Evolutionary conservation across 495 filamentous ascomycete genomes (phyloP).

Genomic region (Gamarada debralockiae): DNA sequence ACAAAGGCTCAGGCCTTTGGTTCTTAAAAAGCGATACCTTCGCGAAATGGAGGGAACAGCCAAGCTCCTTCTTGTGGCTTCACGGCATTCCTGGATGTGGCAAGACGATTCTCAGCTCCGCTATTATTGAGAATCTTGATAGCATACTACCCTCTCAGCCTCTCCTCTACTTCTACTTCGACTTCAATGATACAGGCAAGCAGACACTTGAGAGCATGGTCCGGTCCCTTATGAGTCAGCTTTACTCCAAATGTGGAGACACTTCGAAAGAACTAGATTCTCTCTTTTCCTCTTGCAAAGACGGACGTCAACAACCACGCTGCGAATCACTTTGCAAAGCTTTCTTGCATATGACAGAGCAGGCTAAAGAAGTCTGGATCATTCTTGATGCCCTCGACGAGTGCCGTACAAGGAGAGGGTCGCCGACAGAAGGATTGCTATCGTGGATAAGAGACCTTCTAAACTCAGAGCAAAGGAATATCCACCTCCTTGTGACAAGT

Average conservation of each 20-base stretch:
- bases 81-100: conserved; percentile 36
- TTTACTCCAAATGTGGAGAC: conserved; percentile 1
- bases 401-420: too few species aligned
- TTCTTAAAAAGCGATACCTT: conserved; percentile 25
- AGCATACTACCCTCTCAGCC: too few species aligned
- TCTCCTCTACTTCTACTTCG: conserved; percentile 36
- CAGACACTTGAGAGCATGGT: conserved; percentile 11
- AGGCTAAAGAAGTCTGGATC: conserved; percentile 15
- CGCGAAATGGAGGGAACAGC: conserved; percentile 20
- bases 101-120: conserved; percentile 33
- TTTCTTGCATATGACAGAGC: conserved; percentile 16
- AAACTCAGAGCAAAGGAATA: too few species aligned
- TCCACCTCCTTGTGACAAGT: conserved; percentile 15
- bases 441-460: too few species aligned
- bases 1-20: conserved; percentile 28
- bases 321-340: conserved; percentile 8
- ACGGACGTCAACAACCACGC: conserved; percentile 12
- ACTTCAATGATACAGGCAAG: conserved; percentile 27
- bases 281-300: conserved; percentile 10
- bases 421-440: too few species aligned
- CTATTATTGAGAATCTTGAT: too few species aligned
- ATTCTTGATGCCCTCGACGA: conserved; percentile 22
- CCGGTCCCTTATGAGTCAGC: conserved; percentile 6
- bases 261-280: conserved; percentile 2
- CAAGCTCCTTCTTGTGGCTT: conserved; percentile 28